A percentile compares a stretch with the other conserved stretches of the same genome.
These are phyloP conservation scores for Trichomonas tenax DNA, from an alignment of 208 protist species.

Conservation along the genomic window DNA sequence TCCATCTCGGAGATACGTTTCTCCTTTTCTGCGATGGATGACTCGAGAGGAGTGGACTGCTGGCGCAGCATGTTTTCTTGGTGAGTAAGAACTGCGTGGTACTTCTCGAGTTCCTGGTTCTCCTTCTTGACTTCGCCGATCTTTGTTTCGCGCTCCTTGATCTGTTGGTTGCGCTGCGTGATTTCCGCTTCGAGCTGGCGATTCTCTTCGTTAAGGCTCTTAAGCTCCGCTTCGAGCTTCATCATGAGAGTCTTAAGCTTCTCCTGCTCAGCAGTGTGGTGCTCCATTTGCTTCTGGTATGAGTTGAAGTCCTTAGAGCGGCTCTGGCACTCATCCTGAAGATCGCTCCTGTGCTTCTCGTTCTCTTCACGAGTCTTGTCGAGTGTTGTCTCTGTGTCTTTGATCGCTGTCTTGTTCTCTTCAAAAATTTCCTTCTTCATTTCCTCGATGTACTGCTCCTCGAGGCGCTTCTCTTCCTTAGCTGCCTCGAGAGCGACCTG, in stretches of 20 bases:
- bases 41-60: background rate
- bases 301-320: background rate
- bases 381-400: background rate
- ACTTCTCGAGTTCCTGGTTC: conserved; percentile 6
- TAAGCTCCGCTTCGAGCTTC: background rate
- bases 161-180: background rate
- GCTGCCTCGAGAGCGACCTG: background rate
- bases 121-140: background rate
- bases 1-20: background rate
- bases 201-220: background rate
- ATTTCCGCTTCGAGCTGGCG: background rate
- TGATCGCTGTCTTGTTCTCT: background rate
- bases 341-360: background rate
- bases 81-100: background rate
- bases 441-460: background rate
- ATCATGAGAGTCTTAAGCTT: background rate
- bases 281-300: background rate
- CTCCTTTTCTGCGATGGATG: background rate
- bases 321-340: background rate
- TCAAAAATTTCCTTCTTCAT: background rate
- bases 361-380: background rate
- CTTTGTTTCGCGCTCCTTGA: background rate
- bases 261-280: background rate
- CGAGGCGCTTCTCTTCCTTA: background rate
- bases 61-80: background rate